Percentiles rank a stretch among this genome's conserved stretches.
Conservation (phyloP, 2,329 filamentous ascomycete species). For the Aspergillus quadrilineatus region DNA sequence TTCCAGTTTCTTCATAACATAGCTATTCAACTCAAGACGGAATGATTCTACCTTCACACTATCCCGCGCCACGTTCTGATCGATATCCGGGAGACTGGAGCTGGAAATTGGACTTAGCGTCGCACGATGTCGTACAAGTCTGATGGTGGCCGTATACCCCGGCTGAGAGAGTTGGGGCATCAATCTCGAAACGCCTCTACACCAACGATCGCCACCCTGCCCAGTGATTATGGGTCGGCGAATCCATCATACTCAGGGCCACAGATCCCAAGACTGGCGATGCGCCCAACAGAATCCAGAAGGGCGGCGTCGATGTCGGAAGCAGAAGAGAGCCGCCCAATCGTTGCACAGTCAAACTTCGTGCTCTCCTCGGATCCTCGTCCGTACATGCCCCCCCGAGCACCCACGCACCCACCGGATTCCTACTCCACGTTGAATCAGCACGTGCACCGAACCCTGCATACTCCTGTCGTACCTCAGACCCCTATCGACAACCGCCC, state of each 20-base stretch:
- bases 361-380: constrained; percentile 26
- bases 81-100: constrained; percentile 29
- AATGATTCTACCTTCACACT: constrained; percentile 33
- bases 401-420: constrained; percentile 24
- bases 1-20: constrained; percentile 8
- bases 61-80: constrained; percentile 25
- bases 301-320: constrained; percentile 32
- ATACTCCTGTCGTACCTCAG: constrained; percentile 11
- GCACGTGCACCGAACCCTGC: constrained; percentile 6
- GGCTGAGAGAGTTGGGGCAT: constrained; percentile 26
- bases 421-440: constrained; percentile 11
- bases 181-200: constrained; percentile 27
- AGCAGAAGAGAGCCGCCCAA: constrained; percentile 24
- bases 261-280: constrained; percentile 28
- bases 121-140: constrained; percentile 40
- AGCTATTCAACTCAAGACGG: constrained; percentile 11
- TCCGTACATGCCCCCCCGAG: constrained; percentile 32
- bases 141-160: constrained; percentile 32
- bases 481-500: constrained; percentile 18
- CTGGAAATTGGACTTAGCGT: constrained; percentile 26
- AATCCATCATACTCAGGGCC: constrained; percentile 25
- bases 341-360: constrained; percentile 21
- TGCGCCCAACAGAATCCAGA: constrained; percentile 22
- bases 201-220: constrained; percentile 23
- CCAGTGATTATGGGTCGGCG: constrained; percentile 16